phyloP scores from a whole-genome alignment of 2,329 filamentous ascomycete species.

The Colletotrichum sidae region DNA sequence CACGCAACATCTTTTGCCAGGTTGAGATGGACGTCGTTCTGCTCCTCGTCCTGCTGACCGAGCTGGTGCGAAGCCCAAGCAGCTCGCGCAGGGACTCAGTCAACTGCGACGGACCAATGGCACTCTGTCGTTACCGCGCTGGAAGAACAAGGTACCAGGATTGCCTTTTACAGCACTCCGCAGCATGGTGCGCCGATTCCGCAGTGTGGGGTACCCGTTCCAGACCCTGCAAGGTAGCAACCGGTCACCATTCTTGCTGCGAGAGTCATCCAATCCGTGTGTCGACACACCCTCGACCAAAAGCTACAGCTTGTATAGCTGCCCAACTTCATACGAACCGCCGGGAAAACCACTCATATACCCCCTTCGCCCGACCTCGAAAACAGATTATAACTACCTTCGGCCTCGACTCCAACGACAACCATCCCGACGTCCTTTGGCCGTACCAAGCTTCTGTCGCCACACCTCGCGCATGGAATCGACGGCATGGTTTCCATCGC shows the following conservation, averaged over 20 bases:
- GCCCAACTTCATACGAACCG: constrained; percentile 19
- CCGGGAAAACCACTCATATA: constrained; percentile 33
- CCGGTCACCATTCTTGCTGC: constrained; percentile 29
- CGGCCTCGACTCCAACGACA: background rate
- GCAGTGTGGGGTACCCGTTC: constrained; percentile 37
- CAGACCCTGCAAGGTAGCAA: constrained; percentile 36
- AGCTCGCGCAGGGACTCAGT: constrained; percentile 16
- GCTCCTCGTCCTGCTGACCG: background rate
- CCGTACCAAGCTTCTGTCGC: background rate
- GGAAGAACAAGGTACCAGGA: constrained; percentile 15
- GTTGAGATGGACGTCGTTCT: background rate
- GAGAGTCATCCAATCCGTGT: constrained; percentile 35
- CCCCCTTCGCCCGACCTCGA: background rate
- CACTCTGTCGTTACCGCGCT: constrained; percentile 10
- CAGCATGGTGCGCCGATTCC: constrained; percentile 37
- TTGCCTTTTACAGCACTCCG: constrained; percentile 36
- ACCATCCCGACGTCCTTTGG: background rate
- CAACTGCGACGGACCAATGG: constrained; percentile 12
- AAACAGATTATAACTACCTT: background rate
- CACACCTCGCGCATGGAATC: constrained; percentile 47
- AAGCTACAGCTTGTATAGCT: constrained; percentile 34
- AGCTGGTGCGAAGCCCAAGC: constrained; percentile 6
- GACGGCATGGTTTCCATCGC: constrained; percentile 58
- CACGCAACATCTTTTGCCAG: background rate
- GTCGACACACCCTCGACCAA: constrained; percentile 18